phyloP scores from a whole-genome alignment of 306 rosid genomes.

The Lablab purpureus region DNA sequence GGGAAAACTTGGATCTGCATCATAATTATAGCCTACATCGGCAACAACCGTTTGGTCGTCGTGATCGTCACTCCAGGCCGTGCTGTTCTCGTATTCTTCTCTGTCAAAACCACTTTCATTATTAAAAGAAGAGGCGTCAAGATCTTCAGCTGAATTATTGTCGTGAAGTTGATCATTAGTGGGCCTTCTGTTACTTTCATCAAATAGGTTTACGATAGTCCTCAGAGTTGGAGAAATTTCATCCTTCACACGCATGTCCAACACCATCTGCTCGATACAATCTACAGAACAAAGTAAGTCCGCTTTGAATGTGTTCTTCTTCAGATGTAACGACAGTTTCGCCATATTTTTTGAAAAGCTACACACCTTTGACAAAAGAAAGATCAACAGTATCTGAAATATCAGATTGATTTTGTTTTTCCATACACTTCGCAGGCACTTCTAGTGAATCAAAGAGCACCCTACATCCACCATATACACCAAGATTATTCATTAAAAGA shows the following conservation, averaged over 20 bases:
- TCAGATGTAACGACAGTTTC: slow-evolving; percentile 42
- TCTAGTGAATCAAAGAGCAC: slow-evolving; percentile 92
- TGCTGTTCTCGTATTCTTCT: slow-evolving; percentile 49
- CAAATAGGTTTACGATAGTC: slow-evolving; percentile 73
- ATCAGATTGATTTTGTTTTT: slow-evolving; percentile 60
- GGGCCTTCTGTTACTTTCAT: slow-evolving; percentile 86
- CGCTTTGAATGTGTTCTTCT: slow-evolving; percentile 34
- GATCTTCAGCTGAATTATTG: slow-evolving; percentile 56
- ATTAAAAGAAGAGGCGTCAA: slow-evolving; percentile 48
- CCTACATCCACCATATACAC: slow-evolving; percentile 86
- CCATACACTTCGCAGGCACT: slow-evolving; percentile 74
- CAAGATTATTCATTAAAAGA: slow-evolving; percentile 90
- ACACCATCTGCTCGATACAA: slow-evolving; percentile 77
- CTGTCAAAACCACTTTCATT: slow-evolving; percentile 59
- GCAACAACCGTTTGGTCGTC: slow-evolving; percentile 60
- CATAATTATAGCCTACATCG: slow-evolving; percentile 61
- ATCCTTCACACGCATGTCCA: slow-evolving; percentile 68
- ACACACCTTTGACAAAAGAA: slow-evolving; percentile 87
- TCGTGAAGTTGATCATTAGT: slow-evolving; percentile 52
- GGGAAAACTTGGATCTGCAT: slow-evolving; percentile 68
- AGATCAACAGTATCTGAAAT: slow-evolving; percentile 75
- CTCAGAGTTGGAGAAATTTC: slow-evolving; percentile 91
- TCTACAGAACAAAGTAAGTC: slow-evolving; percentile 52
- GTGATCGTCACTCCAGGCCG: slow-evolving; percentile 68
- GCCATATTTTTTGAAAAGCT: slow-evolving; percentile 39